Conservation (phyloP, 441 rosid genomes). For the Pelargonium fulgidum region DNA sequence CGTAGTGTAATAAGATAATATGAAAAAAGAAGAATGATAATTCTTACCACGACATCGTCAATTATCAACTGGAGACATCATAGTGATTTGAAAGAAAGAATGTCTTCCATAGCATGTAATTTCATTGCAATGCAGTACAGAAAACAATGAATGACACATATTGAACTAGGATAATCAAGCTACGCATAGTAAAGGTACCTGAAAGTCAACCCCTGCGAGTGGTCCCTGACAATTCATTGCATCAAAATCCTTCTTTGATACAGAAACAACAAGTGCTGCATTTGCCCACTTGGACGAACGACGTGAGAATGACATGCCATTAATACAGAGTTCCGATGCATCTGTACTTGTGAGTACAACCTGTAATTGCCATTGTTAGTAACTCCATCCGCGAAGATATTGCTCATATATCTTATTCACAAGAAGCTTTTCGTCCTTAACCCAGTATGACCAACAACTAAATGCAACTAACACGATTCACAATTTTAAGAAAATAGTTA, state of each 20-base stretch:
- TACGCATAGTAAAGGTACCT: constrained; percentile 42
- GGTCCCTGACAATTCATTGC: constrained; percentile 63
- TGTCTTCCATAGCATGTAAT: background rate
- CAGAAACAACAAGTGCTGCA: constrained; percentile 80
- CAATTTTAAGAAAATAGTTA: background rate
- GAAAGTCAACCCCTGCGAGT: constrained; percentile 83
- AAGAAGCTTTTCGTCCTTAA: background rate
- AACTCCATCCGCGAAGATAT: background rate
- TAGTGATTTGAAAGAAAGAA: background rate
- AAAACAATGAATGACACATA: background rate
- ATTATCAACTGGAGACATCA: background rate
- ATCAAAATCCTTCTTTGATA: constrained; percentile 62
- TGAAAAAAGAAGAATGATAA: background rate
- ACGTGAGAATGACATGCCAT: constrained; percentile 95
- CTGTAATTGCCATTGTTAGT: constrained; percentile 33
- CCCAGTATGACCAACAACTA: background rate
- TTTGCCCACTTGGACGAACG: constrained; percentile 95
- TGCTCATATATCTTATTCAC: background rate
- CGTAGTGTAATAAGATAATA: background rate
- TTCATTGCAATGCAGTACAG: background rate
- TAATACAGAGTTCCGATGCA: constrained; percentile 80
- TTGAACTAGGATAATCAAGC: background rate
- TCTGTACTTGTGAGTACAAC: constrained; percentile 84
- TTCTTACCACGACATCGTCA: background rate
- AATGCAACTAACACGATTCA: background rate